Percentiles rank a stretch among this genome's conserved stretches.
Conservation (phyloP, 1,284 basidiomycete species). For the Ustilago bromivora region DNA sequence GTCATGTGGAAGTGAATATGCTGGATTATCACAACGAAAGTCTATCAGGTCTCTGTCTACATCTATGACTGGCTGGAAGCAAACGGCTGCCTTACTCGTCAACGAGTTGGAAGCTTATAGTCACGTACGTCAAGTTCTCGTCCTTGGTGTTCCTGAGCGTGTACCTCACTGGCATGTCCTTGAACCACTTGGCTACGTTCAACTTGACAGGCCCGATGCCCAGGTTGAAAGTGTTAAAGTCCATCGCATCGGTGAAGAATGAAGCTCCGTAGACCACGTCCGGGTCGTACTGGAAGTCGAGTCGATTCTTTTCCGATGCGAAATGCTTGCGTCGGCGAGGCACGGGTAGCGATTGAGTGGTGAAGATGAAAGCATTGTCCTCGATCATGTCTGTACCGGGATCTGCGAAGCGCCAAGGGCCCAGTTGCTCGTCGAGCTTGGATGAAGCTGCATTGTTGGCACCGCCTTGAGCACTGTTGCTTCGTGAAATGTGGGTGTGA, state of each 20-base stretch:
- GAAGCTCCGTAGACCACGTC: slow-evolving; percentile 63
- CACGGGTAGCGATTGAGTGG: slow-evolving; percentile 66
- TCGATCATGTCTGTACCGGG: slow-evolving; percentile 70
- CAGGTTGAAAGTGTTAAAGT: slow-evolving; percentile 65
- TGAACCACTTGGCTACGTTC: slow-evolving; percentile 59
- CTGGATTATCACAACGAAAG: not conserved
- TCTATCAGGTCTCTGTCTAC: not conserved
- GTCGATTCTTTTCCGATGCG: slow-evolving; percentile 62
- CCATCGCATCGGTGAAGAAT: slow-evolving; percentile 65
- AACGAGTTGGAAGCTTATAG: slow-evolving; percentile 70
- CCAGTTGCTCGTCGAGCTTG: slow-evolving; percentile 65
- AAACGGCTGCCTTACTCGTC: slow-evolving; percentile 43
- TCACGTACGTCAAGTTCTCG: slow-evolving; percentile 70
- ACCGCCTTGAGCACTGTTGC: slow-evolving; percentile 18
- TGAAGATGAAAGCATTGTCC: slow-evolving; percentile 71
- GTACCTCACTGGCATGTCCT: slow-evolving; percentile 71
- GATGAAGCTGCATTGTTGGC: slow-evolving; percentile 4
- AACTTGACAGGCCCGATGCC: slow-evolving; percentile 62
- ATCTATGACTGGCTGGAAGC: not conserved
- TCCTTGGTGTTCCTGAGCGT: slow-evolving; percentile 68
- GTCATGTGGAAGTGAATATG: not conserved
- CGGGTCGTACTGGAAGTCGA: slow-evolving; percentile 68
- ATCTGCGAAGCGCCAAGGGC: slow-evolving; percentile 70
- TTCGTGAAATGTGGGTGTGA: slow-evolving; percentile 32
- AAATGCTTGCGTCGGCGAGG: slow-evolving; percentile 70